Base-by-base conservation (phyloP, 1,139 yeast species). In the Nakaseomyces kungkrabaensis region DNA sequence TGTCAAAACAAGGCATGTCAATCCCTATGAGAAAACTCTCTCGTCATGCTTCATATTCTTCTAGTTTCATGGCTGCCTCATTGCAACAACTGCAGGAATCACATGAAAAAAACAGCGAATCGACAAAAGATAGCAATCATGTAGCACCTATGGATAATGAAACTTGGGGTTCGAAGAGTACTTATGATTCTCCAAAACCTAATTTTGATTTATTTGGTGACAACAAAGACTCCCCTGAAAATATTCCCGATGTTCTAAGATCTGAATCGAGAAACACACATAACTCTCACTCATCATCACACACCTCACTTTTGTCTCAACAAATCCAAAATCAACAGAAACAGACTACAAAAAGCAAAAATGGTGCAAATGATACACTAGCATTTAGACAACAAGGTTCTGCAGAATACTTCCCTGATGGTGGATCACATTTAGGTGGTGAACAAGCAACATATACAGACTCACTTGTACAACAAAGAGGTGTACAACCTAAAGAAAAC, bases 251-350 rank as follows among this genome's bases (percentile, higher is more conserved):
- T 22, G 40, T 47, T 10, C 49, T 60, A 22, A 50, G 49, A 25
- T 50, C 52, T 8, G 42, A 47, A 46, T 52, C 59, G 8, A 57
- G 51, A 25, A 27, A 22, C 34, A 22, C 44, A 5, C 33, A 41
- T n/a, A 59, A 55, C 44, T 52, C 63, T 9, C 66, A 58, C 40
- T 62, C 66, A 2, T 64, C 68, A 8, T 51, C 63, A 13, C 65
- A 58, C 43, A 63, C 66, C 3, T 64, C 68, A 11, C 50, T 65
- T 37, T 49, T 65, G 37, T 65, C 68, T 1, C 68, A 65, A 47
- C 68, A 65, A 48, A 45, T 64, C 26, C 67, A 63, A 44, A 59
- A 54, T 36, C 54, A 45, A 40, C 53, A 48, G 22, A 49, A 29
- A 26, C 45, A 43, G 33, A 31, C 43, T 33, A 24, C 41, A 11